Evolutionary conservation across 306 rosid species (phyloP).

Genomic region (Clitoria ternatea): DNA sequence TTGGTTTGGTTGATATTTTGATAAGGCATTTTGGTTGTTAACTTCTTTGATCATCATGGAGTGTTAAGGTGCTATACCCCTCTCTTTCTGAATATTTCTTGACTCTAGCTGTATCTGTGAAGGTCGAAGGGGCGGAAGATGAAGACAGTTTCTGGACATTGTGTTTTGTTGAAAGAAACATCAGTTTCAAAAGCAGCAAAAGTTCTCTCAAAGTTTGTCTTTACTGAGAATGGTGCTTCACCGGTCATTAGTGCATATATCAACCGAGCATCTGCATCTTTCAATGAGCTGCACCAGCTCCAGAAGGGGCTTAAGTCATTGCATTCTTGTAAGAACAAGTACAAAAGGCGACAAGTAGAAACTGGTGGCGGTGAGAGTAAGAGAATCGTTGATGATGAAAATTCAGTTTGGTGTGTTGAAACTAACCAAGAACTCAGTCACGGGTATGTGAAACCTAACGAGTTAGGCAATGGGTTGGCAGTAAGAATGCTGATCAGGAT

Average conservation of each 20-base stretch:
- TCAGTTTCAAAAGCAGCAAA: conserved; percentile 34
- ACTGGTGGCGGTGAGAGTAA: not conserved
- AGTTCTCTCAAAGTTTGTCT: conserved; percentile 24
- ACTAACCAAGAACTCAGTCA: not conserved
- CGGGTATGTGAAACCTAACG: not conserved
- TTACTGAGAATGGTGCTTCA: conserved; percentile 36
- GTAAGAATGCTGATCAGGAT: not conserved
- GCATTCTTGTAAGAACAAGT: conserved; percentile 19
- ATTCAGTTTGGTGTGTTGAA: not conserved
- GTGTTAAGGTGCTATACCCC: not conserved
- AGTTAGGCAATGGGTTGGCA: not conserved
- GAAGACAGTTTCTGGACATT: conserved; percentile 15
- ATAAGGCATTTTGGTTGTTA: no score
- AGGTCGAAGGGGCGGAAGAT: conserved; percentile 3
- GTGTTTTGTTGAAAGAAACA: not conserved
- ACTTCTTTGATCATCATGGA: no score
- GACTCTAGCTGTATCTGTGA: not conserved
- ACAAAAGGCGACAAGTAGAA: not conserved
- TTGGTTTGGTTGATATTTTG: no score
- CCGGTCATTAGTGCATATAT: conserved; percentile 12
- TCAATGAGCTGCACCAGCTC: conserved; percentile 27
- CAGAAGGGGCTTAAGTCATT: conserved; percentile 25
- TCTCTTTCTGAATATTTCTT: not conserved
- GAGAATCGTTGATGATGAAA: not conserved
- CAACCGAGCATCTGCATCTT: conserved; percentile 15